These are phyloP conservation scores for Fistulifera solaris DNA, from an alignment of 108 stramenopile species.

Conservation along the genomic window DNA sequence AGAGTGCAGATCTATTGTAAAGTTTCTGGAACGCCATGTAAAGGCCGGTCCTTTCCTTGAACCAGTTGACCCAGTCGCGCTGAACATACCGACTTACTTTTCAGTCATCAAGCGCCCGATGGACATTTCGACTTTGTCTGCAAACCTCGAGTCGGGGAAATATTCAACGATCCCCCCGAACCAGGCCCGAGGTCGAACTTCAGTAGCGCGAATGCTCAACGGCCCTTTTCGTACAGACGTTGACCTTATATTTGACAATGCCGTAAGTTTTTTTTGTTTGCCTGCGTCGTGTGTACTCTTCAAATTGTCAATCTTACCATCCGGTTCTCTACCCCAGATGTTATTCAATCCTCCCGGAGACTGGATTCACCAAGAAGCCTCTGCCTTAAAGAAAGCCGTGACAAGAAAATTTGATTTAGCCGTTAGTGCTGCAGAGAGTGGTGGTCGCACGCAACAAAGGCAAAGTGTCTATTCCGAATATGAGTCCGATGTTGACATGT, in stretches of 20 bases:
- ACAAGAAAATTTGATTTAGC: conserved; percentile 49
- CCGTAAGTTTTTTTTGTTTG: no score
- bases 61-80: conserved; percentile 89
- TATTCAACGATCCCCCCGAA: conserved; percentile 68
- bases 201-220: conserved; percentile 56
- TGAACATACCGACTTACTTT: conserved; percentile 84
- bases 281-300: no score
- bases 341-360: conserved; percentile 62
- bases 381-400: conserved; percentile 39
- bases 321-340: conserved; percentile 20
- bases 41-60: conserved; percentile 56
- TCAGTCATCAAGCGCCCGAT: conserved; percentile 86
- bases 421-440: conserved; percentile 15
- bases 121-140: conserved; percentile 85
- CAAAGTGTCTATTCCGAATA: conserved; percentile 57
- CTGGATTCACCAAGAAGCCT: conserved; percentile 60
- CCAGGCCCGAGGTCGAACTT: conserved; percentile 19
- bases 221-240: conserved; percentile 64
- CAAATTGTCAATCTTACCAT: no score
- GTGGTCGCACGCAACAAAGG: conserved; percentile 22
- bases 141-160: conserved; percentile 64
- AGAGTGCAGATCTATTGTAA: conserved; percentile 46
- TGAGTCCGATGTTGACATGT: conserved; percentile 76
- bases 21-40: conserved; percentile 36
- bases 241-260: conserved; percentile 80